A percentile compares a stretch with the other conserved stretches of the same genome.
Conservation (phyloP, 2,329 filamentous ascomycete genomes). For the Colletotrichum musae region DNA sequence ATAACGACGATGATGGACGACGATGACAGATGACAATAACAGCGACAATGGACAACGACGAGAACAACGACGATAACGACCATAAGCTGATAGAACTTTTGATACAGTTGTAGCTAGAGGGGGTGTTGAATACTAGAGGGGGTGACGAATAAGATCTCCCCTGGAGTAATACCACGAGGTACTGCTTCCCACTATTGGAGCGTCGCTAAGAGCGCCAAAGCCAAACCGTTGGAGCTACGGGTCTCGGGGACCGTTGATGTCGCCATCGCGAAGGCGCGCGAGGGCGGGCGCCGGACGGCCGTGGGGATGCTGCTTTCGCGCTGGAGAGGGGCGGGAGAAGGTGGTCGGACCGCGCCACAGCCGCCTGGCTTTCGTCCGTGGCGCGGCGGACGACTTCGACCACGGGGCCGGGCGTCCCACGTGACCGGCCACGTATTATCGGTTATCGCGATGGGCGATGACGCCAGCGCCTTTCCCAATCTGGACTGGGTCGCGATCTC, state of each 20-base stretch:
- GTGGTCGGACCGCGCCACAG: constrained; percentile 33
- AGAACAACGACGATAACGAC: too few relatives aligned
- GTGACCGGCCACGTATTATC: constrained; percentile 34
- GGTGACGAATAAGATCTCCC: too few relatives aligned
- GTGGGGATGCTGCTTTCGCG: constrained; percentile 13
- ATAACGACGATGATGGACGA: too few relatives aligned
- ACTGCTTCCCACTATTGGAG: neutral
- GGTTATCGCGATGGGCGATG: constrained; percentile 11
- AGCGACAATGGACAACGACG: too few relatives aligned
- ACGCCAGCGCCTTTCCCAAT: constrained; percentile 35
- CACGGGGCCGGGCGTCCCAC: constrained; percentile 25
- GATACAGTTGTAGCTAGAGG: too few relatives aligned
- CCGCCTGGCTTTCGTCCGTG: constrained; percentile 29
- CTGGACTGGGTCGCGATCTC: constrained; percentile 11
- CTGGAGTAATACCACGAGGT: neutral
- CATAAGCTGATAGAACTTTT: too few relatives aligned
- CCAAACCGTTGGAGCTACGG: constrained; percentile 23
- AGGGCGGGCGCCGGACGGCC: constrained; percentile 12
- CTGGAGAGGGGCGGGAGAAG: neutral
- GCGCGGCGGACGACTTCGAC: constrained; percentile 28
- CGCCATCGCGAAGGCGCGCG: neutral
- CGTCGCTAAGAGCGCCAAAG: constrained; percentile 11
- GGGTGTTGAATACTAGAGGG: too few relatives aligned
- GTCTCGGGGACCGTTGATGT: neutral
- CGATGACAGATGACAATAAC: too few relatives aligned